These are phyloP conservation scores for Haematococcus lacustris DNA, from an alignment of 139 green algal genomes.

Conservation along the genomic window DNA sequence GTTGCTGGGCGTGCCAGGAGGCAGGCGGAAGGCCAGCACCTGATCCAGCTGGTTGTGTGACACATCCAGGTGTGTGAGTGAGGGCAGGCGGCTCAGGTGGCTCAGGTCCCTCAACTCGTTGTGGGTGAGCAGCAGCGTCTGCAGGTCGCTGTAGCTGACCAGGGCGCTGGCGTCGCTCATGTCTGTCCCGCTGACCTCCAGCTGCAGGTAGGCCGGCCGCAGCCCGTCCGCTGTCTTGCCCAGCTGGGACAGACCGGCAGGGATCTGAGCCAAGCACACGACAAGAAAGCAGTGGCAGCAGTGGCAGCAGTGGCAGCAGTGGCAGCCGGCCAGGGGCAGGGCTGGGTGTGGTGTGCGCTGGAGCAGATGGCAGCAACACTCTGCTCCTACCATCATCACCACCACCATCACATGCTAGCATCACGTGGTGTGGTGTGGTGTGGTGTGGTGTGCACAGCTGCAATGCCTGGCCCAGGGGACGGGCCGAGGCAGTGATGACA, in stretches of 20 bases:
- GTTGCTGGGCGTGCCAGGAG: constrained; percentile 25
- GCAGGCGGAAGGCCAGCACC: constrained; percentile 27
- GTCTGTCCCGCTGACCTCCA: constrained; percentile 26
- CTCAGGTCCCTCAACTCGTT: constrained; percentile 38
- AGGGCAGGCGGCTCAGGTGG: constrained; percentile 23
- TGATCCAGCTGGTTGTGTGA: constrained; percentile 45
- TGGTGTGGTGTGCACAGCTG: no score
- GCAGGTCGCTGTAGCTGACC: constrained; percentile 27
- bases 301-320: no score
- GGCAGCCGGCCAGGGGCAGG: no score
- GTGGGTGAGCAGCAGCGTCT: constrained; percentile 27
- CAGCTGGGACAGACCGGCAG: constrained; percentile 40
- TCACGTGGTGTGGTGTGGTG: no score
- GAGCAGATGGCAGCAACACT: no score
- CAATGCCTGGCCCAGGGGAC: no score
- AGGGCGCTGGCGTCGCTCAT: constrained; percentile 20
- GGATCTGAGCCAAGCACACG: no score
- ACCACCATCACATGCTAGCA: no score
- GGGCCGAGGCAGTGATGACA: no score
- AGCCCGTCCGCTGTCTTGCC: constrained; percentile 34
- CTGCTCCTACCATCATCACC: no score
- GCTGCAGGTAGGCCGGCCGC: constrained; percentile 20
- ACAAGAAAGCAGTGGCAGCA: no score
- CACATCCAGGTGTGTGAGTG: constrained; percentile 41
- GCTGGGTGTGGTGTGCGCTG: no score